phyloP scores from a whole-genome alignment of 2,329 filamentous ascomycete species.

The Thermochaetoides dissita region DNA sequence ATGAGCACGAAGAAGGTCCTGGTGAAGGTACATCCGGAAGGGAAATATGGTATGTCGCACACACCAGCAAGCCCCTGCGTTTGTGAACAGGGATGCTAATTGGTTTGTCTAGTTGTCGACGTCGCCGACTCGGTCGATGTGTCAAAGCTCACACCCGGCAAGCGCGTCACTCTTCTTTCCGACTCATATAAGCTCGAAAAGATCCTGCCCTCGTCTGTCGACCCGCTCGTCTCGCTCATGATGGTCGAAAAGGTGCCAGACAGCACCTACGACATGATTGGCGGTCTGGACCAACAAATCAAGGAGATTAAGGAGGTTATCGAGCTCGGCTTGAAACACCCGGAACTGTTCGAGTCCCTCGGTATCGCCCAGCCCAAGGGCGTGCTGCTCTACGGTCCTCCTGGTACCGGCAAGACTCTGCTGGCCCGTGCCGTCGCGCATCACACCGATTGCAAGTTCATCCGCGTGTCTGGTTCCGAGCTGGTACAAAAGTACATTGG shows the following conservation, averaged over 20 bases:
- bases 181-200: conserved; percentile 99
- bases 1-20: conserved; percentile 99
- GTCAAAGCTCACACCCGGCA: conserved; percentile 87
- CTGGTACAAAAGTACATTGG: conserved; percentile 99
- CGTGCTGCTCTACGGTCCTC: conserved; percentile 88
- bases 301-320: conserved; percentile 99
- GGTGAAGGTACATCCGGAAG: conserved; percentile 97
- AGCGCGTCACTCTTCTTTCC: conserved; percentile 89
- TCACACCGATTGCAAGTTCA: conserved; percentile 98
- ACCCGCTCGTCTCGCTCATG: conserved; percentile 97
- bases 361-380: conserved; percentile 98
- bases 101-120: conserved; percentile 60
- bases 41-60: conserved; percentile 80
- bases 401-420: conserved; percentile 92
- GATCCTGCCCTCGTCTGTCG: conserved; percentile 94
- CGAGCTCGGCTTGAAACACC: conserved; percentile 94
- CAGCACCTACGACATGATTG: conserved; percentile 99
- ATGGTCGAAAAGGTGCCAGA: conserved; percentile 99
- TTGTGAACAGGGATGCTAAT: background rate
- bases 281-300: conserved; percentile 95
- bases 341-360: conserved; percentile 96
- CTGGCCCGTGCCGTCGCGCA: conserved; percentile 91
- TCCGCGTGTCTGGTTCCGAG: conserved; percentile 89
- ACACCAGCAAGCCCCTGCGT: too few species aligned
- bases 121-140: conserved; percentile 90